Conservation (phyloP, 108 stramenopile species). For the Nitzschia sp. region DNA sequence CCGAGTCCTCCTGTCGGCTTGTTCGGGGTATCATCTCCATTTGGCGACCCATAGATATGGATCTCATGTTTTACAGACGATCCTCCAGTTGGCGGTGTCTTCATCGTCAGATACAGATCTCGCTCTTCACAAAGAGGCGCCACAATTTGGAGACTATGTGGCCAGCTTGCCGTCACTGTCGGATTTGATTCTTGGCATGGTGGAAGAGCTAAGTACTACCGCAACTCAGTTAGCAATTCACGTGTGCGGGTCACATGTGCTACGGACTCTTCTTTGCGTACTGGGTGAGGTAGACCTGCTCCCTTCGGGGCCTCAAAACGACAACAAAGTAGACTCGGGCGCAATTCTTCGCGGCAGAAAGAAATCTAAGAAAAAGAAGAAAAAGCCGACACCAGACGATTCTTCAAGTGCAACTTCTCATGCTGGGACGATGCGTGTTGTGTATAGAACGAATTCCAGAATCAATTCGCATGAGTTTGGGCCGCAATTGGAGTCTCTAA, state of each 20-base stretch:
- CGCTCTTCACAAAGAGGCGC: conserved; percentile 54
- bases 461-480: conserved; percentile 16
- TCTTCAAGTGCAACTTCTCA: conserved; percentile 9
- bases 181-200: conserved; percentile 45
- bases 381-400: conserved; percentile 42
- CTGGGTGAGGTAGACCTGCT: conserved; percentile 70
- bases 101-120: conserved; percentile 41
- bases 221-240: conserved; percentile 70
- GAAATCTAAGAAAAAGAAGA: conserved; percentile 63
- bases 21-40: conserved; percentile 69
- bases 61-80: conserved; percentile 83
- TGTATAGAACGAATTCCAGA: conserved; percentile 40
- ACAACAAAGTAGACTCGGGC: conserved; percentile 42
- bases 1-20: conserved; percentile 52
- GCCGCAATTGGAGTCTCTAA: conserved; percentile 31
- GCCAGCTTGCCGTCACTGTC: conserved; percentile 45
- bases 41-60: conserved; percentile 84
- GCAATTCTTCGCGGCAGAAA: conserved; percentile 58
- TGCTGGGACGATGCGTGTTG: conserved; percentile 42
- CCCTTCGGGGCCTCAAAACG: conserved; percentile 11
- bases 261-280: conserved; percentile 73
- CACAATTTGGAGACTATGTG: conserved; percentile 27
- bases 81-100: conserved; percentile 51
- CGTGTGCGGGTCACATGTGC: conserved; percentile 85
- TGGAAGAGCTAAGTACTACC: conserved; percentile 64